These are phyloP conservation scores for Neoscytalidium dimidiatum DNA, from an alignment of 2,329 filamentous ascomycete species.

Conservation along the genomic window DNA sequence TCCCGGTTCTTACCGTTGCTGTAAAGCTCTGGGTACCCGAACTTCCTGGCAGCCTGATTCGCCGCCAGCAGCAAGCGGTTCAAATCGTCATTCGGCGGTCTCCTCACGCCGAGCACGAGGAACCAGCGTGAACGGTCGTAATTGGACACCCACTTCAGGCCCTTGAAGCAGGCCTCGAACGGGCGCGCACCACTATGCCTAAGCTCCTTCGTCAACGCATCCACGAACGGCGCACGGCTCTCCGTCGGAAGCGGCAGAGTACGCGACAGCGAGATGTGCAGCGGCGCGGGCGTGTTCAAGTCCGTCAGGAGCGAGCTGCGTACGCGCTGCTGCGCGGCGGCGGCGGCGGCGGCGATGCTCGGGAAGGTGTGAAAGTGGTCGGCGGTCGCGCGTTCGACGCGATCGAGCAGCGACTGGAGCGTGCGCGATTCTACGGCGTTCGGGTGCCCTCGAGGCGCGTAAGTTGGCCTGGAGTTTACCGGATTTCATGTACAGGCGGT, in stretches of 20 bases:
- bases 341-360: neutral
- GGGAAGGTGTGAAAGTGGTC: constrained; percentile 18
- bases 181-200: constrained; percentile 47
- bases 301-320: constrained; percentile 25
- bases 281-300: constrained; percentile 61
- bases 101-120: constrained; percentile 68
- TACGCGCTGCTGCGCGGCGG: neutral
- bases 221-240: constrained; percentile 69
- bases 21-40: constrained; percentile 74
- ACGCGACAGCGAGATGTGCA: constrained; percentile 89
- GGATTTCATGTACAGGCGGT: neutral
- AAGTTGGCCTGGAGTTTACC: constrained; percentile 12
- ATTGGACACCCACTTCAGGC: constrained; percentile 67
- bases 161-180: constrained; percentile 49
- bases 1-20: constrained; percentile 34
- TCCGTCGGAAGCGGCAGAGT: constrained; percentile 73
- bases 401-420: constrained; percentile 32
- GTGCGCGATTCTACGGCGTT: constrained; percentile 34
- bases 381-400: constrained; percentile 22
- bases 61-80: constrained; percentile 62
- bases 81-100: constrained; percentile 37
- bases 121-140: constrained; percentile 75
- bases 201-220: constrained; percentile 51
- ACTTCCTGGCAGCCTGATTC: constrained; percentile 63
- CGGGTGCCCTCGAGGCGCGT: constrained; percentile 36